Evolutionary conservation across 805 yeast genomes (phyloP).

Genomic region (Saccharomycopsis olivae): DNA sequence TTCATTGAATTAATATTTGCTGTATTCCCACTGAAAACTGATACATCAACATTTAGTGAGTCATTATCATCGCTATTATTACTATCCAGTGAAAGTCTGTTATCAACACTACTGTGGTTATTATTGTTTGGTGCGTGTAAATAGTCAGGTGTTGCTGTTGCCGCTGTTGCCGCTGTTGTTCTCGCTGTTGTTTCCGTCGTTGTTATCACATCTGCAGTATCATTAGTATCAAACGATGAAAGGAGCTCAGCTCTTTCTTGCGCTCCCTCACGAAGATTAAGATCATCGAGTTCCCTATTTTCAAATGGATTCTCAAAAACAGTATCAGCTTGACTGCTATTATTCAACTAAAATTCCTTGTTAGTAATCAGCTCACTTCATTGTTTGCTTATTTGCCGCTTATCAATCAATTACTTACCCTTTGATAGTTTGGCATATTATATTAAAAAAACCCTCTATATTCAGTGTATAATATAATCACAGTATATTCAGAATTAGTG

Average conservation of each 20-base stretch:
- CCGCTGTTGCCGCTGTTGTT: no score
- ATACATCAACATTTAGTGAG: not conserved
- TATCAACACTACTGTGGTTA: not conserved
- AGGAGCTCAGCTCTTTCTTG: not conserved
- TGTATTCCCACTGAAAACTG: not conserved
- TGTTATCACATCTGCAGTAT: not conserved
- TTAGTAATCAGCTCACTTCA: not conserved
- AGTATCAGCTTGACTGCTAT: not conserved
- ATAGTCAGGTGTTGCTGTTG: no score
- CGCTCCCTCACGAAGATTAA: not conserved
- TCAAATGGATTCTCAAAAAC: constrained; percentile 7
- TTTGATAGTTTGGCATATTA: constrained; percentile 12
- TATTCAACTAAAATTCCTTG: constrained; percentile 1
- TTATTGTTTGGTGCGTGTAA: no score
- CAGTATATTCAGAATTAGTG: no score
- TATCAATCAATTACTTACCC: constrained; percentile 10
- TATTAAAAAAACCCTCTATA: no score
- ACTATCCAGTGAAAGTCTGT: not conserved
- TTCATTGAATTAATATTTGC: no score
- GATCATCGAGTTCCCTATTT: constrained; percentile 9
- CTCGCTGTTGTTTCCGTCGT: no score
- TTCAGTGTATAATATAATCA: no score
- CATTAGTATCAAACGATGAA: not conserved
- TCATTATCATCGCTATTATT: not conserved
- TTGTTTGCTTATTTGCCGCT: not conserved